A percentile compares a stretch with the other conserved stretches of the same genome.
phyloP scores from a whole-genome alignment of 177 flowering plant species.

The Telopea speciosissima region DNA sequence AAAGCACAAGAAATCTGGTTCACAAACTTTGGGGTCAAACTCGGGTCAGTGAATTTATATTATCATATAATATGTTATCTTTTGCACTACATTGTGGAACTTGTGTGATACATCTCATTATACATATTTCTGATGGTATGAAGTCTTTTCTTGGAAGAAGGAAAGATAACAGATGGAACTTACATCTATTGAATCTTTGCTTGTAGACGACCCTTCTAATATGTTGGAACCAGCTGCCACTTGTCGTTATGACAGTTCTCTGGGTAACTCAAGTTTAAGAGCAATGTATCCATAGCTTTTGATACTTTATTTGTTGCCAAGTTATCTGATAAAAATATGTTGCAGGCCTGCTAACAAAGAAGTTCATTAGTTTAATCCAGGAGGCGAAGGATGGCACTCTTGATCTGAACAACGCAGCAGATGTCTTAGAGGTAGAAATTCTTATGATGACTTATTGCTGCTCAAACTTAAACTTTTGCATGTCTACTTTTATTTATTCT shows the following conservation, averaged over 20 bases:
- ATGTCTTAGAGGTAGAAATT: slow-evolving; percentile 44
- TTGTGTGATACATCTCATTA: neutral
- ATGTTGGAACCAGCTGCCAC: slow-evolving; percentile 13
- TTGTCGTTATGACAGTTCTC: slow-evolving; percentile 32
- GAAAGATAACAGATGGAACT: too few relatives aligned
- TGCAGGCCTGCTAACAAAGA: slow-evolving; percentile 76
- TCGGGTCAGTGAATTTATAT: slow-evolving; percentile 11
- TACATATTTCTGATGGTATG: neutral
- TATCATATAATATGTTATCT: neutral
- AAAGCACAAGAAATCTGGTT: slow-evolving; percentile 12
- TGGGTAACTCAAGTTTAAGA: slow-evolving; percentile 16
- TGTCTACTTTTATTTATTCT: neutral
- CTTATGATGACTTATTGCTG: neutral
- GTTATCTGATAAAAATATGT: slow-evolving; percentile 3
- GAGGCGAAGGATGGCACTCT: slow-evolving; percentile 63
- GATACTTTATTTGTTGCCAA: neutral
- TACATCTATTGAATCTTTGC: neutral
- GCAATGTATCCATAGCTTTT: neutral
- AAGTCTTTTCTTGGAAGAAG: neutral
- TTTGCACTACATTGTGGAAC: neutral
- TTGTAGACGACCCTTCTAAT: slow-evolving; percentile 17
- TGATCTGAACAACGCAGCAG: slow-evolving; percentile 64
- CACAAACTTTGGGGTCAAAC: slow-evolving; percentile 15
- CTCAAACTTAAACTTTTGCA: neutral
- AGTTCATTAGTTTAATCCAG: slow-evolving; percentile 56